Conservation (phyloP, 345 rosid genomes). For the Geranium rotundifolium region DNA sequence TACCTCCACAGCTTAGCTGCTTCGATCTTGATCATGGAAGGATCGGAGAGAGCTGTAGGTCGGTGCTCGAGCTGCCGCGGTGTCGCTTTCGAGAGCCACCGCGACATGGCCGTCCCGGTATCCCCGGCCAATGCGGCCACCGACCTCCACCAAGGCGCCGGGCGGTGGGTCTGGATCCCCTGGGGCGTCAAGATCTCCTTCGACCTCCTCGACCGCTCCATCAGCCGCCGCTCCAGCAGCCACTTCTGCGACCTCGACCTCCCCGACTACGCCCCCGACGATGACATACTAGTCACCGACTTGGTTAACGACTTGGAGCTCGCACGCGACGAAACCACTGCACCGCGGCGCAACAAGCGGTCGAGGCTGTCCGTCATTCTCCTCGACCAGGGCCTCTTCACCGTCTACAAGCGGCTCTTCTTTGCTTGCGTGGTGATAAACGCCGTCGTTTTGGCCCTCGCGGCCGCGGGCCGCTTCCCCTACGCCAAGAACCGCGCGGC, state of each 20-base stretch:
- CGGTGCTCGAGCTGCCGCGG: slow-evolving; percentile 69
- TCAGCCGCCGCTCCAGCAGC: slow-evolving; percentile 36
- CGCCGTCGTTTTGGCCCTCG: slow-evolving; percentile 37
- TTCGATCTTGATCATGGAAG: slow-evolving; percentile 32
- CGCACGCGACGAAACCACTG: not conserved
- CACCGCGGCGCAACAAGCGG: slow-evolving; percentile 15
- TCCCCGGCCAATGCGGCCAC: slow-evolving; percentile 5
- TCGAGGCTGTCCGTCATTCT: slow-evolving; percentile 56
- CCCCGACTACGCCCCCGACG: slow-evolving; percentile 15
- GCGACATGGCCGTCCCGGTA: slow-evolving; percentile 34
- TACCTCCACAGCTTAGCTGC: no score
- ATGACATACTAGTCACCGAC: slow-evolving; percentile 15
- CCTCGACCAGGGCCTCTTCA: slow-evolving; percentile 69
- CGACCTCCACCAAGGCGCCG: slow-evolving; percentile 4
- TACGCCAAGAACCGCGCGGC: slow-evolving; percentile 58
- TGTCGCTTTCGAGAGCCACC: slow-evolving; percentile 48
- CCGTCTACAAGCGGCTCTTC: slow-evolving; percentile 69
- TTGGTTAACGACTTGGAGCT: slow-evolving; percentile 16
- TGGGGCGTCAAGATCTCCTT: slow-evolving; percentile 29
- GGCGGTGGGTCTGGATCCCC: slow-evolving; percentile 21
- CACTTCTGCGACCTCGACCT: slow-evolving; percentile 59
- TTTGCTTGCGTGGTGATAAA: slow-evolving; percentile 27
- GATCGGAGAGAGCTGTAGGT: slow-evolving; percentile 11
- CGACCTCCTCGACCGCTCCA: slow-evolving; percentile 17
- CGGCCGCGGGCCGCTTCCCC: slow-evolving; percentile 44